These are phyloP conservation scores for Cryptococcus deneoformans DNA, from an alignment of 1,284 basidiomycete genomes.

Conservation along the genomic window DNA sequence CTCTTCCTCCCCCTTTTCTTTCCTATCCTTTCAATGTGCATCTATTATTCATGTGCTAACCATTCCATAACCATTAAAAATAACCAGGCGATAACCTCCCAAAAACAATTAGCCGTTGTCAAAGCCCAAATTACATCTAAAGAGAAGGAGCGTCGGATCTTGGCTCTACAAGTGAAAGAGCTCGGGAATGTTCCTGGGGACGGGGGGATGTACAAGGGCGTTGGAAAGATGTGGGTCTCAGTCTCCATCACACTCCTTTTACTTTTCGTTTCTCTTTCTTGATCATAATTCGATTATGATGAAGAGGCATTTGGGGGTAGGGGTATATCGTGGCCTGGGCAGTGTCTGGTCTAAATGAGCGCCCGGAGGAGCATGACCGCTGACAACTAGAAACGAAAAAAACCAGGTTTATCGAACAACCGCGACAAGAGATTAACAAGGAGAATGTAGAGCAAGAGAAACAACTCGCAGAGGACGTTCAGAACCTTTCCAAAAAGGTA, in stretches of 20 bases:
- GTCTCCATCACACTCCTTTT: too few species aligned
- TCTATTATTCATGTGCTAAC: too few species aligned
- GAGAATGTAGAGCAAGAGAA: slow-evolving; percentile 73
- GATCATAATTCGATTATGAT: too few species aligned
- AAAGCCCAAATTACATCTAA: slow-evolving; percentile 70
- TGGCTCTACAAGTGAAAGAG: slow-evolving; percentile 70
- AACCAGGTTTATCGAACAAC: slow-evolving; percentile 82
- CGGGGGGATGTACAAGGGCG: slow-evolving; percentile 80
- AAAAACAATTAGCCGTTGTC: slow-evolving; percentile 67
- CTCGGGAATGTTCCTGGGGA: slow-evolving; percentile 53
- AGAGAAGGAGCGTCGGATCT: slow-evolving; percentile 78
- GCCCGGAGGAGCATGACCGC: neutral
- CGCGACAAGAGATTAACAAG: slow-evolving; percentile 70
- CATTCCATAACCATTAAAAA: neutral
- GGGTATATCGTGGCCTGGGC: too few species aligned
- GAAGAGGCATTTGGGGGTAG: too few species aligned
- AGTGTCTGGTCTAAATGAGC: neutral
- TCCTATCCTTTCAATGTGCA: neutral
- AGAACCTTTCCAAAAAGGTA: slow-evolving; percentile 64
- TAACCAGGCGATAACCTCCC: slow-evolving; percentile 64
- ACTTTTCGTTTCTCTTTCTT: too few species aligned
- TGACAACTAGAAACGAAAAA: neutral
- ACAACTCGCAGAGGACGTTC: slow-evolving; percentile 74
- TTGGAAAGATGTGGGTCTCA: slow-evolving; percentile 77
- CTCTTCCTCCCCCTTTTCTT: neutral